Evolutionary conservation across 2,329 filamentous ascomycete species (phyloP).

Genomic region (Amauroascus verrucosus): DNA sequence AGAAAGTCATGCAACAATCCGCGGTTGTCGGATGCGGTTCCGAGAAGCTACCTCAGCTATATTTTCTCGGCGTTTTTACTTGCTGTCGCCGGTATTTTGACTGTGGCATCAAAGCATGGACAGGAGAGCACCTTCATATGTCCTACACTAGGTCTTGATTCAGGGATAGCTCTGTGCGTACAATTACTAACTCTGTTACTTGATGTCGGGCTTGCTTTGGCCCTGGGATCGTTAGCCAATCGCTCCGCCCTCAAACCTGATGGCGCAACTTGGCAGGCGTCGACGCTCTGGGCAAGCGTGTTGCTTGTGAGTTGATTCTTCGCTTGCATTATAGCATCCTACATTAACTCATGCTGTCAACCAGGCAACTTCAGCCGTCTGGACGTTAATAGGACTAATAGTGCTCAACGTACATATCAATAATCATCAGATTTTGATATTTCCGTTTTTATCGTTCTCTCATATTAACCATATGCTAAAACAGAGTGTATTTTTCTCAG

Average conservation of each 20-base stretch:
- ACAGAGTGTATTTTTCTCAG: conserved; percentile 28
- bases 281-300: conserved; percentile 14
- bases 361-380: conserved; percentile 11
- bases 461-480: conserved; percentile 25
- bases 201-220: conserved; percentile 35
- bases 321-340: no score
- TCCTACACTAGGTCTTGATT: conserved; percentile 30
- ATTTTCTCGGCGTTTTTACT: conserved; percentile 32
- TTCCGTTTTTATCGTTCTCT: neutral
- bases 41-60: conserved; percentile 25
- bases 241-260: conserved; percentile 3
- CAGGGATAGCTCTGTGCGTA: conserved; percentile 28
- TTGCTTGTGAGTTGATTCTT: conserved; percentile 14
- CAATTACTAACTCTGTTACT: conserved; percentile 32
- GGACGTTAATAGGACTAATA: conserved; percentile 3
- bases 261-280: conserved; percentile 7
- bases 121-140: conserved; percentile 43
- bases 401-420: conserved; percentile 6
- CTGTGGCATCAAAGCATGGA: conserved; percentile 27
- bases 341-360: neutral
- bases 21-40: conserved; percentile 11
- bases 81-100: conserved; percentile 31
- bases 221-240: conserved; percentile 18
- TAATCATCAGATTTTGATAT: conserved; percentile 4
- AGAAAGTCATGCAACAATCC: conserved; percentile 19